phyloP scores from a whole-genome alignment of 257 asterid genomes.

The Petunia secreta region DNA sequence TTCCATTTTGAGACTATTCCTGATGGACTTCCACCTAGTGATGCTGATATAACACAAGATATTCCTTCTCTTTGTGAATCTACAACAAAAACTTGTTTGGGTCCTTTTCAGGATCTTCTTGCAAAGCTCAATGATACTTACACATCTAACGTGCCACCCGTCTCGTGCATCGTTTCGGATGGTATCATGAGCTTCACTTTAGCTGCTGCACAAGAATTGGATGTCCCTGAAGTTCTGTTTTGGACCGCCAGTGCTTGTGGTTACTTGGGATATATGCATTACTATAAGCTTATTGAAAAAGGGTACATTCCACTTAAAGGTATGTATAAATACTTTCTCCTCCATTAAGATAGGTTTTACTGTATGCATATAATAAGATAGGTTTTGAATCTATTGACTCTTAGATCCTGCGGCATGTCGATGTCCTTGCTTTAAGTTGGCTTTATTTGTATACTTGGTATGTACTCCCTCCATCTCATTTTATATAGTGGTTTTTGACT shows the following conservation, averaged over 20 bases:
- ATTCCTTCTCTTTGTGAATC: not conserved
- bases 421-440: no score
- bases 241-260: constrained; percentile 32
- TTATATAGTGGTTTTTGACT: no score
- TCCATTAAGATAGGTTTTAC: no score
- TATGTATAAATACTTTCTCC: not conserved
- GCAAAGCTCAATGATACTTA: not conserved
- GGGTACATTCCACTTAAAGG: constrained; percentile 24
- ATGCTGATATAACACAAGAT: constrained; percentile 11
- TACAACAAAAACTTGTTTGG: not conserved
- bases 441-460: no score
- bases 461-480: no score
- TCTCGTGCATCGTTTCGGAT: constrained; percentile 12
- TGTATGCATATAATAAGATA: no score
- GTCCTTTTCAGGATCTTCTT: not conserved
- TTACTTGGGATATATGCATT: constrained; percentile 25
- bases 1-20: constrained; percentile 22
- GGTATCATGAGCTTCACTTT: constrained; percentile 22
- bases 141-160: not conserved
- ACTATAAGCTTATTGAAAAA: not conserved
- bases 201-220: constrained; percentile 22
- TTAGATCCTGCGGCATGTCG: no score
- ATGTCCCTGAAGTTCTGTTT: constrained; percentile 12
- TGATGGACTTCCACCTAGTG: constrained; percentile 2
- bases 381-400: no score